These are phyloP conservation scores for Rhizophora apiculata DNA, from an alignment of 345 rosid species.

Conservation along the genomic window DNA sequence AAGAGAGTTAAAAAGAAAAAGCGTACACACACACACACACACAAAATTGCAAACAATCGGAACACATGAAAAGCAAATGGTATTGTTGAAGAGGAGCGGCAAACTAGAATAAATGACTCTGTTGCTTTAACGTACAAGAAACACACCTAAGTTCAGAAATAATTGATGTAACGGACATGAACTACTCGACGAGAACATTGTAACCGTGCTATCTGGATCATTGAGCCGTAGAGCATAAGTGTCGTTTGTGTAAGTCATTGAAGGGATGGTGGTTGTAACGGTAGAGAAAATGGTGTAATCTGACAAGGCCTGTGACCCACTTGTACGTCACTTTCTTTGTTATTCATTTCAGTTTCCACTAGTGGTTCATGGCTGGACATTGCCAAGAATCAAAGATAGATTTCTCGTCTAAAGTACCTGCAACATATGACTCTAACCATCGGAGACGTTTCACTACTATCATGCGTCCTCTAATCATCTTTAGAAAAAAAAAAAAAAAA, in stretches of 20 bases:
- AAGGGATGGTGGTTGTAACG: constrained; percentile 12
- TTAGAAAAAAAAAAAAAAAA: too few relatives aligned
- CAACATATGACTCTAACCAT: too few relatives aligned
- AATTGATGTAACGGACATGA: not conserved
- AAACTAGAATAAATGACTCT: not conserved
- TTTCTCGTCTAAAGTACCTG: too few relatives aligned
- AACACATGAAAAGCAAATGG: not conserved
- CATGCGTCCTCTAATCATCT: too few relatives aligned
- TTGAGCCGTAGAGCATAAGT: not conserved
- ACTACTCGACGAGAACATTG: not conserved
- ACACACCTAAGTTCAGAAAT: not conserved
- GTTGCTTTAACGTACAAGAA: not conserved
- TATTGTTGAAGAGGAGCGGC: not conserved
- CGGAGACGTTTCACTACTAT: too few relatives aligned
- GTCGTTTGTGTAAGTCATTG: not conserved
- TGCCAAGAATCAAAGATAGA: not conserved
- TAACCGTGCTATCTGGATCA: too few relatives aligned
- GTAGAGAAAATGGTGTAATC: not conserved
- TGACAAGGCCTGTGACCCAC: constrained; percentile 7
- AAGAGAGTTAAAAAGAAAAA: too few relatives aligned
- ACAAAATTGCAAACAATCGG: not conserved
- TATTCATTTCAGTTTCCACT: not conserved
- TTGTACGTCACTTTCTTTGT: not conserved
- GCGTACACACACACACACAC: too few relatives aligned
- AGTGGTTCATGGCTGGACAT: not conserved